Evolutionary conservation across 164 flowering plant genomes (phyloP).

Genomic region (Magnolia kwangsiensis): DNA sequence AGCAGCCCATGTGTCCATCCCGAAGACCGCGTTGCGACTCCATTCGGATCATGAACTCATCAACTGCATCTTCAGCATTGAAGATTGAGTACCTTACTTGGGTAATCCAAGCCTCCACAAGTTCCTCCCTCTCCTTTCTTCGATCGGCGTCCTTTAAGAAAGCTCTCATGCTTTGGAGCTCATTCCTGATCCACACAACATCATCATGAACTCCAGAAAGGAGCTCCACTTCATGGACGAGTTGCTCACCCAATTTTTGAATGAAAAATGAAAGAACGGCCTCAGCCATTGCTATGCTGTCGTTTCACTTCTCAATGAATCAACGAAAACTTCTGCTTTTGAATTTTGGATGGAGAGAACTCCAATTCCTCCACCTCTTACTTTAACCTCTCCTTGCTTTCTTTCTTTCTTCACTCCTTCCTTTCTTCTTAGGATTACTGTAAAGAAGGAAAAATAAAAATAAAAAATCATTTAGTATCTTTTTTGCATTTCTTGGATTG

Average conservation of each 20-base stretch:
- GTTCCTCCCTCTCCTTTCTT: not conserved
- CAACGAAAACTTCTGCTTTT: no score
- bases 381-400: no score
- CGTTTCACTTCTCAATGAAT: not conserved
- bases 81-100: not conserved
- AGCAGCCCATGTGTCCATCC: not conserved
- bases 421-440: no score
- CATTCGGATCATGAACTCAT: not conserved
- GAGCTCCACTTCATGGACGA: not conserved
- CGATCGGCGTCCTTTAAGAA: conserved; percentile 1
- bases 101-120: not conserved
- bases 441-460: no score
- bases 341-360: no score
- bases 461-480: no score
- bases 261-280: not conserved
- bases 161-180: not conserved
- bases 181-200: not conserved
- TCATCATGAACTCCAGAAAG: not conserved
- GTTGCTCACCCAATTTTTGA: not conserved
- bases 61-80: conserved; percentile 5
- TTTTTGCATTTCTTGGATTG: no score
- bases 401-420: no score
- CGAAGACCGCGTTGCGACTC: not conserved
- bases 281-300: not conserved
- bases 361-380: no score